Evolutionary conservation across 2,329 filamentous ascomycete genomes (phyloP).

Genomic region (Alternaria novae-zelandiae): DNA sequence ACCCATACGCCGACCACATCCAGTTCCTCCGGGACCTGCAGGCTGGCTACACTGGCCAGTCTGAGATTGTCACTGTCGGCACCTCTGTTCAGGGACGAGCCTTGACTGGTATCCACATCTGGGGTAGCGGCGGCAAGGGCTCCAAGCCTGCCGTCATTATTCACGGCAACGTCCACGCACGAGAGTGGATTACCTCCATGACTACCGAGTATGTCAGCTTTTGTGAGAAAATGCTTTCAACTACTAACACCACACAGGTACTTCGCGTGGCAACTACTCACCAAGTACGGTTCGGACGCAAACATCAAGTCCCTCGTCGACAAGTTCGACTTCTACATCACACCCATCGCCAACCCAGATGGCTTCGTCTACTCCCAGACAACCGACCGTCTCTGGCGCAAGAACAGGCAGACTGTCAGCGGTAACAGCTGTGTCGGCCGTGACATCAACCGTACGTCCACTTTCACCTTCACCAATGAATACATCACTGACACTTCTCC

Average conservation of each 20-base stretch:
- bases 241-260: constrained; percentile 20
- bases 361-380: constrained; percentile 50
- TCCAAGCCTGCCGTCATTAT: constrained; percentile 45
- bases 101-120: constrained; percentile 48
- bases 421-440: constrained; percentile 43
- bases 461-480: too few species aligned
- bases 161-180: constrained; percentile 45
- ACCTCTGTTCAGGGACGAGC: constrained; percentile 41
- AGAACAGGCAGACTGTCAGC: constrained; percentile 46
- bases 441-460: constrained; percentile 43
- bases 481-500: not conserved
- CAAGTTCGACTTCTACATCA: constrained; percentile 48
- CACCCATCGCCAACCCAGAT: constrained; percentile 28
- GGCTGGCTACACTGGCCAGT: constrained; percentile 39
- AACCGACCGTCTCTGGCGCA: constrained; percentile 50
- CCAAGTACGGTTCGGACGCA: constrained; percentile 41
- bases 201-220: constrained; percentile 22
- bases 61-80: constrained; percentile 43
- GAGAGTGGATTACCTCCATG: constrained; percentile 48
- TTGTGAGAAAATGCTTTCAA: not conserved
- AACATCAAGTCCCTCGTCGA: constrained; percentile 43
- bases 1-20: constrained; percentile 44
- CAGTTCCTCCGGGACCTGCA: constrained; percentile 44
- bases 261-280: constrained; percentile 45
- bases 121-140: constrained; percentile 46